Conservation (phyloP, 805 yeast species). For the Nakazawaea pomicola region DNA sequence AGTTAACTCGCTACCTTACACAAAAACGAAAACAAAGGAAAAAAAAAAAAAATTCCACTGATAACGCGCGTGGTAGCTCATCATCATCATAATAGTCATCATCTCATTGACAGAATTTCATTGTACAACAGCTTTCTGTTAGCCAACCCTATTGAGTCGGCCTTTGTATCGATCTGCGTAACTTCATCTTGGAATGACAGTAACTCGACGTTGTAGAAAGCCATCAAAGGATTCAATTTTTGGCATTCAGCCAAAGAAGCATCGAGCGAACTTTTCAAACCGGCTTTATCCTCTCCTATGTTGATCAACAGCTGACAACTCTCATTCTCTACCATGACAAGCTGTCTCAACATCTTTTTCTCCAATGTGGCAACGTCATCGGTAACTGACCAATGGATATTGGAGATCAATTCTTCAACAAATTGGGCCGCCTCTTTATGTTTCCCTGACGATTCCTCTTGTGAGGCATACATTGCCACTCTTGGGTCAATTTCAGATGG, state of each 20-base stretch:
- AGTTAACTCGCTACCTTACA: background rate
- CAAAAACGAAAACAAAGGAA: background rate
- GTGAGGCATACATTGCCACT: slow-evolving; percentile 2
- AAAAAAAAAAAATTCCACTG: background rate
- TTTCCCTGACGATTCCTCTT: background rate
- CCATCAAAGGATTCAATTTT: slow-evolving; percentile 47
- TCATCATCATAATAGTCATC: background rate
- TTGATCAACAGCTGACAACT: slow-evolving; percentile 54
- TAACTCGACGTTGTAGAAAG: slow-evolving; percentile 55
- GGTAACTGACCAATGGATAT: slow-evolving; percentile 67
- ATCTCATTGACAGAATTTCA: slow-evolving; percentile 7
- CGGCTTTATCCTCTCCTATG: slow-evolving; percentile 36
- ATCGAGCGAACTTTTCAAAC: slow-evolving; percentile 36
- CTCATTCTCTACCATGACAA: slow-evolving; percentile 56
- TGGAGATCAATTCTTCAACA: slow-evolving; percentile 66
- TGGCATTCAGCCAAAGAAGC: slow-evolving; percentile 49
- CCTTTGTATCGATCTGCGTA: slow-evolving; percentile 36
- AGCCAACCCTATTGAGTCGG: slow-evolving; percentile 6
- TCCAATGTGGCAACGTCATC: slow-evolving; percentile 61
- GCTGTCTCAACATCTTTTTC: slow-evolving; percentile 51
- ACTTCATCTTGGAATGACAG: slow-evolving; percentile 65
- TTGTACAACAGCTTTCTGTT: slow-evolving; percentile 8
- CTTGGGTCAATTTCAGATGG: slow-evolving; percentile 1
- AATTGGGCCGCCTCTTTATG: slow-evolving; percentile 20
- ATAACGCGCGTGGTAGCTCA: background rate